phyloP scores from a whole-genome alignment of 306 rosid genomes.

The Lathyrus oleraceus region DNA sequence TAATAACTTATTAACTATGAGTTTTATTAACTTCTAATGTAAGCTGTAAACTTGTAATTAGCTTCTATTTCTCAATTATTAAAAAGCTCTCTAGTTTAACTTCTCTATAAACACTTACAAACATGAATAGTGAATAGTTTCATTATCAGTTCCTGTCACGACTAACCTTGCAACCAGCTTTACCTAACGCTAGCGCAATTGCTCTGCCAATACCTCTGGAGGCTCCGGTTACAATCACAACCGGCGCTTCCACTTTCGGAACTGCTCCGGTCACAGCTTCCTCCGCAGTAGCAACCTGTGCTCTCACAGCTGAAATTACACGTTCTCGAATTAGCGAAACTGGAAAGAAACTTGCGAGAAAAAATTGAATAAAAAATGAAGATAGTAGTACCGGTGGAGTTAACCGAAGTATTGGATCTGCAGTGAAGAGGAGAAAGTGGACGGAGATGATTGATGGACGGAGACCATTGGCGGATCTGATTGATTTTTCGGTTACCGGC shows the following conservation, averaged over 20 bases:
- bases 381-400: conserved; percentile 49
- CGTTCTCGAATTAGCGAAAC: neutral
- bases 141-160: conserved; percentile 1
- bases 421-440: conserved; percentile 38
- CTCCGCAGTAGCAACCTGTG: conserved; percentile 73
- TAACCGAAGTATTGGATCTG: conserved; percentile 50
- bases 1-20: too few relatives aligned
- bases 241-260: conserved; percentile 74
- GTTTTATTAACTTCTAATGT: too few relatives aligned
- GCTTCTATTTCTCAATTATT: neutral
- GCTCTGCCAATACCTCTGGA: conserved; percentile 94
- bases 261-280: conserved; percentile 54
- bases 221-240: conserved; percentile 89
- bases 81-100: neutral
- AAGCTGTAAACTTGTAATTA: too few relatives aligned
- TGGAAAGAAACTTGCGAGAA: neutral
- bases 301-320: conserved; percentile 58
- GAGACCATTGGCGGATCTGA: conserved; percentile 58
- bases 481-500: conserved; percentile 34
- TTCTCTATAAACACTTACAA: neutral
- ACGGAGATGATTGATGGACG: conserved; percentile 41
- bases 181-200: conserved; percentile 76
- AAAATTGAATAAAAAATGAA: neutral
- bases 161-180: conserved; percentile 95
- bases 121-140: neutral